Evolutionary conservation across 179 eudicot genomes (phyloP).

Genomic region (Nepenthes alata): DNA sequence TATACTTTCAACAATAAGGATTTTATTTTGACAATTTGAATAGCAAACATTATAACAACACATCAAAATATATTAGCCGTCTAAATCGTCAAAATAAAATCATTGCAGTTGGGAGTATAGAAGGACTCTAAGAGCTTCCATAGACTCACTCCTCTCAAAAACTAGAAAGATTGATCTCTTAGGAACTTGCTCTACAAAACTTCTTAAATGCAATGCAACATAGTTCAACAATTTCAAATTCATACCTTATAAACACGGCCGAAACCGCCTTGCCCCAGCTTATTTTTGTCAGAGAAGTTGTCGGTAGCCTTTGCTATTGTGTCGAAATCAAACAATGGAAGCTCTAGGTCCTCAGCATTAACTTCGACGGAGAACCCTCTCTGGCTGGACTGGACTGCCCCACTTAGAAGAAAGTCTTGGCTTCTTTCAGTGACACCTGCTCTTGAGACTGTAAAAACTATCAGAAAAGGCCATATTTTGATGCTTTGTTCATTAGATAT

Average conservation of each 20-base stretch:
- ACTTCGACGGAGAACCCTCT: constrained; percentile 34
- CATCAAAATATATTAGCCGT: no score
- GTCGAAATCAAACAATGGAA: constrained; percentile 41
- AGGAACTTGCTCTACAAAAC: no score
- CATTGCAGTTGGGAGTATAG: no score
- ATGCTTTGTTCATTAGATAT: not conserved
- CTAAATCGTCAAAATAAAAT: no score
- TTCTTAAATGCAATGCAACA: no score
- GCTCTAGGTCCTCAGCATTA: constrained; percentile 28
- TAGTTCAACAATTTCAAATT: no score
- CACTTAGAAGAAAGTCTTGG: constrained; percentile 35
- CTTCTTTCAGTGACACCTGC: constrained; percentile 47
- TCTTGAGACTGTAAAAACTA: constrained; percentile 11
- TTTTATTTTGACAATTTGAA: no score
- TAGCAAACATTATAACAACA: no score
- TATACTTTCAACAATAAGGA: no score
- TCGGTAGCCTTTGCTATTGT: constrained; percentile 44
- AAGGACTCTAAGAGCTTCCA: no score
- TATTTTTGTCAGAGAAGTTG: constrained; percentile 45
- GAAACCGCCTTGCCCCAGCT: constrained; percentile 82
- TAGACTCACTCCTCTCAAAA: no score
- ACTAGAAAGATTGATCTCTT: no score
- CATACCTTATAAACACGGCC: constrained; percentile 78
- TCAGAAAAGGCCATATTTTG: not conserved
- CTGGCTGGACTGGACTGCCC: constrained; percentile 28